Evolutionary conservation across 2,329 filamentous ascomycete species (phyloP).

Genomic region (Pseudopyricularia javanii): DNA sequence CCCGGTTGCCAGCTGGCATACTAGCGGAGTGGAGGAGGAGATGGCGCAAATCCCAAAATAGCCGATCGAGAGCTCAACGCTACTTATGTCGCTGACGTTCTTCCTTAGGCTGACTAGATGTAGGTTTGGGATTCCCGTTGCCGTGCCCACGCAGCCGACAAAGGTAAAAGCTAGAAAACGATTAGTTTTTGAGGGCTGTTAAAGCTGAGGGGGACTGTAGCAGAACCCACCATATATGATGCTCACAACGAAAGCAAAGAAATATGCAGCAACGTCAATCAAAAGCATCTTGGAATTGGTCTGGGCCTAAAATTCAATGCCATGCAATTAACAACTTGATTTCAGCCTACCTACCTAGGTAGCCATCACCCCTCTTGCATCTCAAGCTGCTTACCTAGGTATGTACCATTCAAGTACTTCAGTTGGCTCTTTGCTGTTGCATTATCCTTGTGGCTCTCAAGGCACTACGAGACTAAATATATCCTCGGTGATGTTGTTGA

Average conservation of each 20-base stretch:
- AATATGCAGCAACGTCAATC: not conserved
- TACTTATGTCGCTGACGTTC: not conserved
- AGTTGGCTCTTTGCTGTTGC: too few relatives aligned
- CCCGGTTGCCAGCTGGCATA: not conserved
- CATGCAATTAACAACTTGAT: too few relatives aligned
- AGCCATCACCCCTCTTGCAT: too few relatives aligned
- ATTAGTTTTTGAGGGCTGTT: not conserved
- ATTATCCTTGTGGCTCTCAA: too few relatives aligned
- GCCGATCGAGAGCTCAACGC: not conserved
- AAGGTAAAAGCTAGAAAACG: not conserved
- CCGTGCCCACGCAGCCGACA: not conserved
- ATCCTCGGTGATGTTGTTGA: too few relatives aligned
- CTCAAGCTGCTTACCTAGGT: too few relatives aligned
- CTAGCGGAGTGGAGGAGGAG: not conserved
- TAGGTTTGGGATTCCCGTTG: slow-evolving; percentile 1
- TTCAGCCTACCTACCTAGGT: too few relatives aligned
- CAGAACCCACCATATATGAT: not conserved
- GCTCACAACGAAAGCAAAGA: not conserved
- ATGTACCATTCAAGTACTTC: too few relatives aligned
- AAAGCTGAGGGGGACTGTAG: not conserved
- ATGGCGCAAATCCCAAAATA: slow-evolving; percentile 1
- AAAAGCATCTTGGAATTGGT: not conserved
- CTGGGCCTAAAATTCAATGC: too few relatives aligned
- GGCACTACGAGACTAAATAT: too few relatives aligned
- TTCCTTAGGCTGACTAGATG: not conserved